Evolutionary conservation across 2,329 filamentous ascomycete species (phyloP).

Genomic region (Sarocladiaceae sp.): DNA sequence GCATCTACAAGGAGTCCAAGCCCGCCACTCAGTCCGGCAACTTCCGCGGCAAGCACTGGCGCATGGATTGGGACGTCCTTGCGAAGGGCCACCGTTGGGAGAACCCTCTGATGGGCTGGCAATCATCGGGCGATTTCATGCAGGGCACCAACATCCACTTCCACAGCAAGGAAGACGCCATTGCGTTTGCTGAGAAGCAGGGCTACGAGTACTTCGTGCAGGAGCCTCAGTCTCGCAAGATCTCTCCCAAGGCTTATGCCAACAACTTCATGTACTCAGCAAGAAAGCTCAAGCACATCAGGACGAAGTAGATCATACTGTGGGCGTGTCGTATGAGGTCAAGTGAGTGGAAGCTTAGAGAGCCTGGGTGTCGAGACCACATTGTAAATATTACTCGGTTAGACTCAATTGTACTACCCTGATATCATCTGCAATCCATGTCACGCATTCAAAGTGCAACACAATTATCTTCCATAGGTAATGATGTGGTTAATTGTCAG

Average conservation of each 20-base stretch:
- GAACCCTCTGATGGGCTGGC: slow-evolving; percentile 98
- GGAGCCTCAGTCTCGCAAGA: slow-evolving; percentile 85
- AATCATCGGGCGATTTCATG: slow-evolving; percentile 92
- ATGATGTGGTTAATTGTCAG: too few species aligned
- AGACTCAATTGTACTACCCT: slow-evolving; percentile 1
- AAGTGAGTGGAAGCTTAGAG: neutral
- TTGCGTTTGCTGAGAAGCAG: slow-evolving; percentile 95
- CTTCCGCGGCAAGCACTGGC: slow-evolving; percentile 82
- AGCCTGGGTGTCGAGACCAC: neutral
- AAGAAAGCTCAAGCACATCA: slow-evolving; percentile 82
- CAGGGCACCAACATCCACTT: slow-evolving; percentile 91
- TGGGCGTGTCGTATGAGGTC: neutral
- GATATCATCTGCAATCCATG: neutral
- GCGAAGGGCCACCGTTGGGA: slow-evolving; percentile 95
- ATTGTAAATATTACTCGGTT: slow-evolving; percentile 13
- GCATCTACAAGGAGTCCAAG: slow-evolving; percentile 89
- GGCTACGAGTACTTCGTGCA: slow-evolving; percentile 99
- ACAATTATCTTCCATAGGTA: too few species aligned
- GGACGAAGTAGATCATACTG: slow-evolving; percentile 61
- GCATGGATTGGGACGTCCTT: slow-evolving; percentile 97
- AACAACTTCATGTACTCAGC: slow-evolving; percentile 90
- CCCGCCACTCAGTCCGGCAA: slow-evolving; percentile 93
- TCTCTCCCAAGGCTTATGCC: slow-evolving; percentile 89
- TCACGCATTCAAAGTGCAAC: too few species aligned
- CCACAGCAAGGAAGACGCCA: slow-evolving; percentile 89